Evolutionary conservation across 1,284 basidiomycete species (phyloP).

Genomic region (Wallemia ichthyophaga): DNA sequence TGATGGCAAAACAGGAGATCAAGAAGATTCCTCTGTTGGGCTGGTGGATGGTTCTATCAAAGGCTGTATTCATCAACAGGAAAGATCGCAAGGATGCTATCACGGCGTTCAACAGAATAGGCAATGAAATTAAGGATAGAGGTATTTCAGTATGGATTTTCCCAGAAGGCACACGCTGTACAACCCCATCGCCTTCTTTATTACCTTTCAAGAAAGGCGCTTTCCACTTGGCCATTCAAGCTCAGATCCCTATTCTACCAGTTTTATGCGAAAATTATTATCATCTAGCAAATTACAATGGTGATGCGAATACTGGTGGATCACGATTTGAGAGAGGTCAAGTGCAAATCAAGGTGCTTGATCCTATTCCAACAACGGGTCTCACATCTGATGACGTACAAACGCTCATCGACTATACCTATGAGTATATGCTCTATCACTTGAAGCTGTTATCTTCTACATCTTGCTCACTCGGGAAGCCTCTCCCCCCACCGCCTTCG

Average conservation of each 20-base stretch:
- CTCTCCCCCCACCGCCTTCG: neutral
- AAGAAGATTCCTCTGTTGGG: constrained; percentile 61
- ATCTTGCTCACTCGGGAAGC: constrained; percentile 1
- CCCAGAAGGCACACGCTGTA: constrained; percentile 67
- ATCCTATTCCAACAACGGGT: constrained; percentile 39
- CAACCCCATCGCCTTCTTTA: constrained; percentile 31
- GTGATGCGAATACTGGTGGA: constrained; percentile 27
- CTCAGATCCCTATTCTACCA: constrained; percentile 50
- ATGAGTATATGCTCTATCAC: constrained; percentile 36
- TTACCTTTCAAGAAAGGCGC: constrained; percentile 93
- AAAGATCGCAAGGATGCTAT: constrained; percentile 46
- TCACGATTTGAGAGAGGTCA: constrained; percentile 46
- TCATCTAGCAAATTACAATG: constrained; percentile 18
- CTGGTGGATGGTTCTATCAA: constrained; percentile 66
- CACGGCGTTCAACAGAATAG: constrained; percentile 43
- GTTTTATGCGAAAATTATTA: constrained; percentile 87
- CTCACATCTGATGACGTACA: constrained; percentile 33
- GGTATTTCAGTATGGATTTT: constrained; percentile 60
- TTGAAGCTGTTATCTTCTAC: constrained; percentile 30
- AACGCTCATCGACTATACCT: constrained; percentile 30
- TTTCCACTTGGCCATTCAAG: constrained; percentile 75
- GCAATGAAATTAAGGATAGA: constrained; percentile 44
- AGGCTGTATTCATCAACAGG: constrained; percentile 80
- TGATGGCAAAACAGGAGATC: constrained; percentile 83
- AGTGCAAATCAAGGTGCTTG: constrained; percentile 50